Percentiles rank a stretch among this genome's conserved stretches.
Evolutionary conservation across 192 early-diverging fungal genomes (phyloP).

Genomic region (Pilobolus umbonatus): DNA sequence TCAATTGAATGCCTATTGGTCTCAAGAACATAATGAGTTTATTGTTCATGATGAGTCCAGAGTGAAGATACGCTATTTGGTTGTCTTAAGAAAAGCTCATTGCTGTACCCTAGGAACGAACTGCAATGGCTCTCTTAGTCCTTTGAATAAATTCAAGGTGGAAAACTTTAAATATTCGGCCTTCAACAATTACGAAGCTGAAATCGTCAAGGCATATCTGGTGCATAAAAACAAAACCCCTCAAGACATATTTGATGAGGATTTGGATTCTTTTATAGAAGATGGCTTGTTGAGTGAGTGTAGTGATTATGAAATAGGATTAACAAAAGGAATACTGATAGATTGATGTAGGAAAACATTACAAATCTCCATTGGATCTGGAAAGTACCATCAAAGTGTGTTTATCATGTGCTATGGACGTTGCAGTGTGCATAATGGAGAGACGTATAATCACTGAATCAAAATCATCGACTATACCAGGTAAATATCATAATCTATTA

Average conservation of each 20-base stretch:
- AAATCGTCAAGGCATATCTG: constrained; percentile 12
- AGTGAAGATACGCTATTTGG: constrained; percentile 65
- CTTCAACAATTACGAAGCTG: constrained; percentile 20
- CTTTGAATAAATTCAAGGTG: constrained; percentile 8
- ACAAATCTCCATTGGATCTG: background rate
- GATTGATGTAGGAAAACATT: constrained; percentile 3
- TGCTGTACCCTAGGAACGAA: constrained; percentile 19
- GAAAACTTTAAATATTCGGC: background rate
- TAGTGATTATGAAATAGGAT: background rate
- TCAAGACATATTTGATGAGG: constrained; percentile 20
- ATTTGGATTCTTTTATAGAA: constrained; percentile 8
- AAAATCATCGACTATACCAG: background rate
- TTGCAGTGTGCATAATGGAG: background rate
- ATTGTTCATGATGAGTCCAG: constrained; percentile 72
- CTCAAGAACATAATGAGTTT: constrained; percentile 70
- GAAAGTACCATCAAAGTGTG: constrained; percentile 5
- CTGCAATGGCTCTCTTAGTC: background rate
- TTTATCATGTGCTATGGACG: constrained; percentile 1
- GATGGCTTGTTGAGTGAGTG: constrained; percentile 19
- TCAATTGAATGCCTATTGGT: background rate
- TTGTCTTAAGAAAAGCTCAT: constrained; percentile 24
- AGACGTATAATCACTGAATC: background rate
- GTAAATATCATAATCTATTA: background rate
- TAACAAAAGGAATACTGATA: background rate
- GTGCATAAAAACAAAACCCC: background rate